Conservation (phyloP, 495 filamentous ascomycete species). For the Rhypophila decipiens region DNA sequence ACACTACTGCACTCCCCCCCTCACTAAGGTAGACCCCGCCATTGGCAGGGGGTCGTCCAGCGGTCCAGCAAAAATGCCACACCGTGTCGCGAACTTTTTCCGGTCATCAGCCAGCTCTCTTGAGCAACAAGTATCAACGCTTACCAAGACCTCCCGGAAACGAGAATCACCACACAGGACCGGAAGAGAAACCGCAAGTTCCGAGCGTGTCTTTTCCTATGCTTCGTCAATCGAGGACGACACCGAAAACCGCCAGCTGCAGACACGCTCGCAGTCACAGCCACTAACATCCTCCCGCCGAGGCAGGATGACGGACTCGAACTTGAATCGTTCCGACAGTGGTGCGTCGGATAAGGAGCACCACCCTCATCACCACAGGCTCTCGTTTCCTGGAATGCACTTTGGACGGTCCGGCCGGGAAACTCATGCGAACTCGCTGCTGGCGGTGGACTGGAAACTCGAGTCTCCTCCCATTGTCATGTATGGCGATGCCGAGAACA, state of each 20-base stretch:
- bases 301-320: conserved; percentile 20
- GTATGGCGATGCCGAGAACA: conserved; percentile 66
- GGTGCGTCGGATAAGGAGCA: conserved; percentile 19
- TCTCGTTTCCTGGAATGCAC: conserved; percentile 42
- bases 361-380: conserved; percentile 34
- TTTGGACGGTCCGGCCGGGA: conserved; percentile 43
- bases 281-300: conserved; percentile 10
- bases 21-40: conserved; percentile 7
- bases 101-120: conserved; percentile 31
- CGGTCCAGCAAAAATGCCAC: conserved; percentile 36
- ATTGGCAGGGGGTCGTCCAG: conserved; percentile 8
- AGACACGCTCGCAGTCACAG: conserved; percentile 5
- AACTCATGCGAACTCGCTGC: conserved; percentile 28
- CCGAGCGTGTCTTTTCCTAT: conserved; percentile 27
- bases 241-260: conserved; percentile 6
- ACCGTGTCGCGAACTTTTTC: conserved; percentile 46
- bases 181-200: conserved; percentile 18
- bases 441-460: conserved; percentile 67
- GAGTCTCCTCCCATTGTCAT: conserved; percentile 88
- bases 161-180: conserved; percentile 18
- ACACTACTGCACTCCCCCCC: no score
- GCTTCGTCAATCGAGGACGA: conserved; percentile 28
- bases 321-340: conserved; percentile 6
- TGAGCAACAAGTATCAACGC: conserved; percentile 23
- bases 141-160: conserved; percentile 21